Base-by-base conservation (phyloP, 2,329 filamentous ascomycete species). In the Alternaria metachromatica region DNA sequence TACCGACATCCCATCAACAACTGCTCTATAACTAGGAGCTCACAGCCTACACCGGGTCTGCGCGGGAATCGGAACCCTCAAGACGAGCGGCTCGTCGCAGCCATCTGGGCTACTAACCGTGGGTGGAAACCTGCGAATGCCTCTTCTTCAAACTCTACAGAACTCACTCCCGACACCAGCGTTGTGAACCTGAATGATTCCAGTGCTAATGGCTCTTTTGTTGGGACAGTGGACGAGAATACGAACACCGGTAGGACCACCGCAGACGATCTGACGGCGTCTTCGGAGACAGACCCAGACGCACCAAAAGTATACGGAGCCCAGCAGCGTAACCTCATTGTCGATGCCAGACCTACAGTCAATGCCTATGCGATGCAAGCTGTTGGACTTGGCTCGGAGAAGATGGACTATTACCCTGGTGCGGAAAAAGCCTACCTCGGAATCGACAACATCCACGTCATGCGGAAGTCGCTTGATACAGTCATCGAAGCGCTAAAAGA, bases 391-490 rank as follows among this genome's bases (percentile, higher is more conserved):
- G 96, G 96, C 3, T 97, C 95, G 0, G 96, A 99, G 80, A 97
- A 97, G 74, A 97, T 98, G 92, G 93, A 97, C 68, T 92, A 97
- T 80, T 99, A 99, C 82, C 93, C 91, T 65, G 95, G 94, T 74
- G 93, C 94, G 15, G 91, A 90, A 63, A 97, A 97, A 80, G 91
- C 91, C 28, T 99, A 96, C 76, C 87, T 99, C 60, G 96, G 93
- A 66, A 99, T 99, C 74, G 95, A 96, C 79, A 99, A 99, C 78
- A 98, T 99, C 64, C 96, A 99, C 76, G 94, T 97, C 66, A 99
- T 99, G 96, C 88, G 96, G 61, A 91, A 92, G 65, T 98, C 95
- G 2, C 84, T 99, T 33, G 90, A 91, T 71, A 95, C 91, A 70
- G 92, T 99, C 20, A 86, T 97, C 57, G 94, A 97, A 67, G 91